Percentiles rank a stretch among this genome's conserved stretches.
phyloP scores from a whole-genome alignment of 2,329 filamentous ascomycete species.

The Colletotrichum tropicale region DNA sequence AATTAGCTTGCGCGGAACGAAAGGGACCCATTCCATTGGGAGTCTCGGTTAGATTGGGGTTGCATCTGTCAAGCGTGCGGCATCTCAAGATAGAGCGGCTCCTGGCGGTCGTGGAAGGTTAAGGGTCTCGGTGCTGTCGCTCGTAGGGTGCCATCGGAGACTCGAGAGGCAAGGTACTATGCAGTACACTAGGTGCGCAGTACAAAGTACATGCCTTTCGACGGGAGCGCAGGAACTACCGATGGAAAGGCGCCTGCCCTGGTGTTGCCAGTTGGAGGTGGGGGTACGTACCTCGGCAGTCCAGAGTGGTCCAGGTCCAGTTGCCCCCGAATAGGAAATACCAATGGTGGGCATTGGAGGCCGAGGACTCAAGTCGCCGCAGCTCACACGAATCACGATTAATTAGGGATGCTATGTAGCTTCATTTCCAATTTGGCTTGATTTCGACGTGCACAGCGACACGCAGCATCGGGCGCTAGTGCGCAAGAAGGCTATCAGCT shows the following conservation, averaged over 20 bases:
- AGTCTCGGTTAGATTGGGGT: constrained; percentile 19
- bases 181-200: not conserved
- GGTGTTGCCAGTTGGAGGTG: not conserved
- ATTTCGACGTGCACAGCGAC: not conserved
- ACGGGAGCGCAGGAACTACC: not conserved
- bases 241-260: not conserved
- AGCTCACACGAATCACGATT: not conserved
- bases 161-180: not conserved
- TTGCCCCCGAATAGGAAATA: not conserved
- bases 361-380: not conserved
- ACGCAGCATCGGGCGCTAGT: not conserved
- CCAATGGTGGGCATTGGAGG: not conserved
- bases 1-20: constrained; percentile 7
- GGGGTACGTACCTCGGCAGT: not conserved
- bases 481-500: not conserved
- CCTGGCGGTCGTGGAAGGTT: not conserved
- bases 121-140: not conserved
- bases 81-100: constrained; percentile 1
- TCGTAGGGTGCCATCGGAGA: not conserved
- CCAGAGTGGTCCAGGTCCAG: not conserved
- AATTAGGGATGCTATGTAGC: not conserved
- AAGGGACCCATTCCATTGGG: constrained; percentile 6
- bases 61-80: not conserved
- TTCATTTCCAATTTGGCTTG: not conserved
- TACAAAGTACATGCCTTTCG: not conserved